phyloP scores from a whole-genome alignment of 495 filamentous ascomycete genomes.

The Penicillium waksmanii region DNA sequence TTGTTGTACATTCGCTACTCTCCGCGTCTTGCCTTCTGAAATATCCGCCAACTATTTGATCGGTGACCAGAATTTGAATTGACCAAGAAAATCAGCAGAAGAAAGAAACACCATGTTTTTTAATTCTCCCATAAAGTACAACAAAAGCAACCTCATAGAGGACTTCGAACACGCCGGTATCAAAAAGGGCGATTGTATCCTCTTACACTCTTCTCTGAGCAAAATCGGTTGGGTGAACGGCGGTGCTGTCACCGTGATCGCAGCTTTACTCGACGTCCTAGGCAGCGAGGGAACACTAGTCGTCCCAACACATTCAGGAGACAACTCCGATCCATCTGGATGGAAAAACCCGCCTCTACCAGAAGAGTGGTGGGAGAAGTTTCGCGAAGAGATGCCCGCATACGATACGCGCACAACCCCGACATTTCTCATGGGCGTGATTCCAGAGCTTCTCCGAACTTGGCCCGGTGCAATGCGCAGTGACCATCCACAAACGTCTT shows the following conservation, averaged over 20 bases:
- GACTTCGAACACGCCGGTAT: neutral
- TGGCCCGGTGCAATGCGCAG: constrained; percentile 6
- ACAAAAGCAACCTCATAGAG: neutral
- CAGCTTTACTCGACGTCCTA: neutral
- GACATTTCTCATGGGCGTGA: neutral
- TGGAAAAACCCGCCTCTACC: constrained; percentile 3
- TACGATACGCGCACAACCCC: neutral
- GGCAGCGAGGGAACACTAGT: constrained; percentile 3
- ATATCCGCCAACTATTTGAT: neutral
- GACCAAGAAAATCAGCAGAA: too few species aligned
- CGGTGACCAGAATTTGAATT: neutral
- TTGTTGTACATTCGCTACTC: neutral
- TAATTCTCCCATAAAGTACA: neutral
- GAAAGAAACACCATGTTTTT: neutral
- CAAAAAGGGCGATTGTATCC: constrained; percentile 1
- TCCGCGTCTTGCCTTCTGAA: neutral
- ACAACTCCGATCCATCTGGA: neutral
- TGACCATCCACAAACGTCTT: constrained; percentile 4
- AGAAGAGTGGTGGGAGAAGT: constrained; percentile 4
- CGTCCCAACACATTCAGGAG: constrained; percentile 5
- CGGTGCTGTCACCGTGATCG: neutral
- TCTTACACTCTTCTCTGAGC: constrained; percentile 5
- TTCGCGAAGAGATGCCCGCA: constrained; percentile 2
- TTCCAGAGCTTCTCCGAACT: neutral
- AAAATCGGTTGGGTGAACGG: constrained; percentile 2